Percentiles rank a stretch among this genome's conserved stretches.
Conservation (phyloP, 306 rosid species). For the Fagus sylvatica region DNA sequence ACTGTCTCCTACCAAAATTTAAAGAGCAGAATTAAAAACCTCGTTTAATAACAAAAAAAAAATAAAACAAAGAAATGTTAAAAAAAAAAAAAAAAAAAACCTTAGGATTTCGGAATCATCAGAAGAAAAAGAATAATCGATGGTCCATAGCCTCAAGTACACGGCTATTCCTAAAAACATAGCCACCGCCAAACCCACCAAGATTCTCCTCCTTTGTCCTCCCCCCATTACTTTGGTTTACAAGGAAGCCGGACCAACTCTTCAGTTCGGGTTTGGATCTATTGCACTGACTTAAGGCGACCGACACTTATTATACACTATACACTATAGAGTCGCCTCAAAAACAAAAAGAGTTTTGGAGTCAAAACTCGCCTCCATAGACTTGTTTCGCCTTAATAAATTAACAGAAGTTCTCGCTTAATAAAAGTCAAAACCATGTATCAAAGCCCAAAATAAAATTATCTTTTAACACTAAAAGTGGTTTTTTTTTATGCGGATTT, state of each 20-base stretch:
- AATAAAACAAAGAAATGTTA: background rate
- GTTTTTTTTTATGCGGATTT: no score
- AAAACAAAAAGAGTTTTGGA: no score
- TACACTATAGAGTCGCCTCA: background rate
- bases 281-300: no score
- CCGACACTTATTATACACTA: no score
- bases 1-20: conserved; percentile 53
- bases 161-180: conserved; percentile 70
- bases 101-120: conserved; percentile 64
- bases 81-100: conserved; percentile 19
- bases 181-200: conserved; percentile 49
- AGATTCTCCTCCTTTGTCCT: conserved; percentile 22
- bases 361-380: no score
- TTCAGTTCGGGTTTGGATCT: background rate
- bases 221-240: conserved; percentile 10
- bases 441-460: no score
- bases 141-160: conserved; percentile 69
- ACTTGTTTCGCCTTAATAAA: no score
- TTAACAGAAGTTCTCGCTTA: no score
- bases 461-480: no score
- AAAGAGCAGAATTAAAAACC: background rate
- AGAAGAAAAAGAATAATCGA: conserved; percentile 54
- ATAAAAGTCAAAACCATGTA: no score
- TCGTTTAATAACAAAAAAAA: background rate
- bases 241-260: background rate